Conservation (phyloP, 805 yeast genomes). For the Diddensiella santjacobensis region DNA sequence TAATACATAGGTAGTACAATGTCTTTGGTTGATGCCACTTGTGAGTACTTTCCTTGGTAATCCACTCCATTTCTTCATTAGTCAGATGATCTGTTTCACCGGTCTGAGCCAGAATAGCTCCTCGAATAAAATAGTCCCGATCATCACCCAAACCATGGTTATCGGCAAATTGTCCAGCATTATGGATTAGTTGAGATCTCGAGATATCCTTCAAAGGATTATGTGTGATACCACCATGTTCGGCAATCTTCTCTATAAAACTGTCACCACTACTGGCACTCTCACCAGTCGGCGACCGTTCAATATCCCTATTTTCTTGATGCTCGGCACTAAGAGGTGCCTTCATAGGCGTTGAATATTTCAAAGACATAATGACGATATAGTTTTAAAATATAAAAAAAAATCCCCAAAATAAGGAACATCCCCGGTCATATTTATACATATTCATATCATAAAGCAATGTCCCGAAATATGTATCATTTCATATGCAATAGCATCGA, state of each 20-base stretch:
- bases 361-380: constrained; percentile 14
- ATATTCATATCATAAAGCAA: too few relatives aligned
- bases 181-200: constrained; percentile 16
- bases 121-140: constrained; percentile 35
- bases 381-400: too few relatives aligned
- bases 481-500: too few relatives aligned
- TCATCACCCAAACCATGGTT: constrained; percentile 29
- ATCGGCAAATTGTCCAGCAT: constrained; percentile 25
- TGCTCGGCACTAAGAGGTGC: constrained; percentile 17
- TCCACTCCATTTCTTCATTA: constrained; percentile 31
- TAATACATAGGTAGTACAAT: constrained; percentile 47
- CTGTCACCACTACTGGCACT: constrained; percentile 3
- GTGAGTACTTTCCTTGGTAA: constrained; percentile 46
- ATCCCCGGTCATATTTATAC: too few relatives aligned
- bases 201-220: constrained; percentile 24
- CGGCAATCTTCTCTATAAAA: constrained; percentile 18
- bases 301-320: constrained; percentile 13
- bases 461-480: too few relatives aligned
- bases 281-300: constrained; percentile 7
- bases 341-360: constrained; percentile 21
- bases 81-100: constrained; percentile 38
- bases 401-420: too few relatives aligned
- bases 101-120: constrained; percentile 56
- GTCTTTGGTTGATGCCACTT: constrained; percentile 43
- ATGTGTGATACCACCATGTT: constrained; percentile 23